Percentiles rank a stretch among this genome's conserved stretches.
Conservation (phyloP, 2,329 filamentous ascomycete species). For the Hysterium pulicare region DNA sequence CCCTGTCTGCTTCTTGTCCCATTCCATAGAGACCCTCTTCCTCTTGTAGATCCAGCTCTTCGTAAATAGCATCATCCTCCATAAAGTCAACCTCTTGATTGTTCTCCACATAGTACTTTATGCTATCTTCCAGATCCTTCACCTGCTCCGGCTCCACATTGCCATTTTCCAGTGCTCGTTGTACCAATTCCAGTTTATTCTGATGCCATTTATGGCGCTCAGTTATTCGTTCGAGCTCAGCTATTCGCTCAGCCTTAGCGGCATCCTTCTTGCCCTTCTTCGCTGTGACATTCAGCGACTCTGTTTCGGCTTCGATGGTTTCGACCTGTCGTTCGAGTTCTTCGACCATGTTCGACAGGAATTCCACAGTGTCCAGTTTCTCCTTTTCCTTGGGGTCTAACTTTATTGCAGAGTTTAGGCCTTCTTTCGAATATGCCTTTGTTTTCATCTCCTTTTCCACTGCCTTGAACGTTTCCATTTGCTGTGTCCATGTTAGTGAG, state of each 20-base stretch:
- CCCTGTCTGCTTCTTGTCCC: conserved; percentile 73
- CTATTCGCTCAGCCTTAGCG: conserved; percentile 80
- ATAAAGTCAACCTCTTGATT: conserved; percentile 85
- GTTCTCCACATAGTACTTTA: conserved; percentile 92
- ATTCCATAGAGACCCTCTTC: conserved; percentile 88
- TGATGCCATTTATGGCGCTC: conserved; percentile 98
- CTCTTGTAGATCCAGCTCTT: conserved; percentile 87
- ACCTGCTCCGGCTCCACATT: conserved; percentile 85
- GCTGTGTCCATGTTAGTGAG: conserved; percentile 53
- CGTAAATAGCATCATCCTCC: conserved; percentile 93
- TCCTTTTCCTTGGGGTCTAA: conserved; percentile 97
- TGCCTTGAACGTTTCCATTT: conserved; percentile 99
- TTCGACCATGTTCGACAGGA: conserved; percentile 82
- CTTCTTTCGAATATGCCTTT: conserved; percentile 98
- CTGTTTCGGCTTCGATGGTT: conserved; percentile 82
- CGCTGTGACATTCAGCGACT: conserved; percentile 79
- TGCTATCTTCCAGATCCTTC: conserved; percentile 82
- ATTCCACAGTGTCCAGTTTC: conserved; percentile 83
- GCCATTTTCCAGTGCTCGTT: conserved; percentile 88
- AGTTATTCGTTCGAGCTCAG: conserved; percentile 77
- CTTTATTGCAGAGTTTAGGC: conserved; percentile 84
- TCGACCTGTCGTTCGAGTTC: conserved; percentile 94
- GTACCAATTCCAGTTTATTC: conserved; percentile 83
- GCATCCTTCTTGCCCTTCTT: conserved; percentile 93
- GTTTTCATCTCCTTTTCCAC: conserved; percentile 99